Evolutionary conservation across 148 eudicot species (phyloP).

Genomic region (Camellia japonica): DNA sequence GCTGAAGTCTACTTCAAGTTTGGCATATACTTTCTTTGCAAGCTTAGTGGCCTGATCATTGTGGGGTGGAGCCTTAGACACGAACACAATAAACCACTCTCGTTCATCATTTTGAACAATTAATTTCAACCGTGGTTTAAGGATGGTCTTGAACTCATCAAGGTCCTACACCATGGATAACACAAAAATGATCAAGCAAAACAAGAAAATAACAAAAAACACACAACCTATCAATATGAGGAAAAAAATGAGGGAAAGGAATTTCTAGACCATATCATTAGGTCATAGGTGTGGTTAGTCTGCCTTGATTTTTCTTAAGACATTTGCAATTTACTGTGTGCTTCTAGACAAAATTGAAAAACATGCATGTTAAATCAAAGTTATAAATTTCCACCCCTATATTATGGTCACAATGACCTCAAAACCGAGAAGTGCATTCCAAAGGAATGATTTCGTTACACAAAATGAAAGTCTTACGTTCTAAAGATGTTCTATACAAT

Average conservation of each 20-base stretch:
- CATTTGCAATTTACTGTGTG: constrained; percentile 3
- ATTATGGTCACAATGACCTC: not conserved
- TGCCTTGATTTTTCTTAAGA: not conserved
- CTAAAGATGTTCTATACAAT: not conserved
- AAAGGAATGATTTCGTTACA: not conserved
- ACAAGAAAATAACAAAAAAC: not conserved
- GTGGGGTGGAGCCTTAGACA: constrained; percentile 83
- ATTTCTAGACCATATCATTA: not conserved
- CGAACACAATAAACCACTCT: constrained; percentile 95
- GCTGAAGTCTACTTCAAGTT: constrained; percentile 93
- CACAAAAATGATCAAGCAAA: not conserved
- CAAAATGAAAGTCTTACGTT: not conserved
- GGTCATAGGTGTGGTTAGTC: not conserved
- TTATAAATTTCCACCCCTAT: not conserved
- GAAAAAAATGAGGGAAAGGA: not conserved
- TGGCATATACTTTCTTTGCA: constrained; percentile 94
- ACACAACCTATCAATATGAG: not conserved
- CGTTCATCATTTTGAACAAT: constrained; percentile 89
- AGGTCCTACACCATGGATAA: constrained; percentile 56
- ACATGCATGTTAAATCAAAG: not conserved
- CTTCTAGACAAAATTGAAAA: constrained; percentile 8
- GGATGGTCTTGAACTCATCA: constrained; percentile 91
- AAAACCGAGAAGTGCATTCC: not conserved
- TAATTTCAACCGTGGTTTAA: constrained; percentile 85
- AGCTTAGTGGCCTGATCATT: constrained; percentile 89